Base-by-base conservation (phyloP, 2,329 filamentous ascomycete genomes). In the Botrytis medusae region DNA sequence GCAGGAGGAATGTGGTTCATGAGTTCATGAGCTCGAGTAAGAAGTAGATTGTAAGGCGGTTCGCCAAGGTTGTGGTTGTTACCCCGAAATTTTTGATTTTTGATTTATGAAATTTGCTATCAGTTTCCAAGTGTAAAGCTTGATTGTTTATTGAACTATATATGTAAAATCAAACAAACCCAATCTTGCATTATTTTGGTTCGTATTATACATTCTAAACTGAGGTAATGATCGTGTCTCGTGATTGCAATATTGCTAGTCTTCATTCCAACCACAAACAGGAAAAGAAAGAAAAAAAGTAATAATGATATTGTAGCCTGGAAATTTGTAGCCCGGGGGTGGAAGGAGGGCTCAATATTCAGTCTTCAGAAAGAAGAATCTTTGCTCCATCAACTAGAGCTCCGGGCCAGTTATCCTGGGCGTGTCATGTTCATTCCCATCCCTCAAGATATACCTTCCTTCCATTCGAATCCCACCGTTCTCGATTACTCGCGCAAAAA, bases 151-250 rank as follows among this genome's bases (percentile, higher is more conserved):
- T 65, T 8, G 25, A 29, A 29, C 51, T n/a, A 10, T 63, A 14
- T 5, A 63, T 48, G 20, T 6, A 20, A 51, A 51, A 67, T 29
- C 32, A 40, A 54, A n/a, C 1, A 14, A 34, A 40, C 48, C 10
- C 14, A 10, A 29, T 54, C 32, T 32, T 57, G 48, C 9, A 57
- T 32, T 57, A 25, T 32, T 57, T 69, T 42, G 25, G 57, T 32
- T 69, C 7, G 48, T 69, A 59, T 69, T 69, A 57, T 32, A 25
- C 9, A 40, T 54, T 57, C 48, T 57, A 57, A 68, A 57, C 10
- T 32, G 25, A 44, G 18, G 65, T 69, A 42, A 69, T 57, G 51
- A 69, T 57, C n/a, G 34, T 69, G 65, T 57, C 34, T 69, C 34
- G 9, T 34, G 22, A 46, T 22, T 57, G 25, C 10, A 68, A 57